phyloP scores from a whole-genome alignment of 2,329 filamentous ascomycete species.

The Xylariaceae sp. region DNA sequence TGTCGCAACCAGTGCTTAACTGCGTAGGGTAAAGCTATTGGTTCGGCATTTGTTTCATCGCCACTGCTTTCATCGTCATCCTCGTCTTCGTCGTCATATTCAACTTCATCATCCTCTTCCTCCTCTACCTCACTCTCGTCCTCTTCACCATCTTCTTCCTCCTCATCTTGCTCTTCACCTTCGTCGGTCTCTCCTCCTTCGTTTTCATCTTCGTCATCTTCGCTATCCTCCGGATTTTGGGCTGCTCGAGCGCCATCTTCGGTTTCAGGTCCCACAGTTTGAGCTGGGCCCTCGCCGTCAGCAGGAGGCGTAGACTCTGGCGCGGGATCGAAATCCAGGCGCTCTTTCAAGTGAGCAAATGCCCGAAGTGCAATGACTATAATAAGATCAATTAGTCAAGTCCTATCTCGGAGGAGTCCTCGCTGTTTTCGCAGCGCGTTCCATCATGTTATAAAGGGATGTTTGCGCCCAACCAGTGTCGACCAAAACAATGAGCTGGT shows the following conservation, averaged over 20 bases:
- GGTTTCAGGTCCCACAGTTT: conserved; percentile 2
- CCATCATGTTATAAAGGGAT: too few relatives aligned
- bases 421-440: too few relatives aligned
- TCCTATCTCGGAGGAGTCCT: neutral
- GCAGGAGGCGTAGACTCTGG: conserved; percentile 10
- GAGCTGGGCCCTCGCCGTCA: conserved; percentile 4
- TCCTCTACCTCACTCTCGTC: conserved; percentile 11
- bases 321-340: conserved; percentile 28
- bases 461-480: too few relatives aligned
- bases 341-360: conserved; percentile 36
- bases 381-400: neutral
- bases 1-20: conserved; percentile 41
- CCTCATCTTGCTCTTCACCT: conserved; percentile 5
- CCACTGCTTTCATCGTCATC: conserved; percentile 20
- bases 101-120: conserved; percentile 12
- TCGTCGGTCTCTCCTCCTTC: conserved; percentile 10
- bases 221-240: conserved; percentile 6
- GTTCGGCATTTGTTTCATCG: conserved; percentile 27
- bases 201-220: conserved; percentile 7
- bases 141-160: conserved; percentile 6
- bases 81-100: conserved; percentile 14
- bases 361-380: conserved; percentile 35
- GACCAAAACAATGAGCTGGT: too few relatives aligned
- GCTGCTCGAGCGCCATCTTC: conserved; percentile 11
- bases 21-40: conserved; percentile 33